These are phyloP conservation scores for Erigeron philadelphicus DNA, from an alignment of 140 eudicot genomes.

Conservation along the genomic window DNA sequence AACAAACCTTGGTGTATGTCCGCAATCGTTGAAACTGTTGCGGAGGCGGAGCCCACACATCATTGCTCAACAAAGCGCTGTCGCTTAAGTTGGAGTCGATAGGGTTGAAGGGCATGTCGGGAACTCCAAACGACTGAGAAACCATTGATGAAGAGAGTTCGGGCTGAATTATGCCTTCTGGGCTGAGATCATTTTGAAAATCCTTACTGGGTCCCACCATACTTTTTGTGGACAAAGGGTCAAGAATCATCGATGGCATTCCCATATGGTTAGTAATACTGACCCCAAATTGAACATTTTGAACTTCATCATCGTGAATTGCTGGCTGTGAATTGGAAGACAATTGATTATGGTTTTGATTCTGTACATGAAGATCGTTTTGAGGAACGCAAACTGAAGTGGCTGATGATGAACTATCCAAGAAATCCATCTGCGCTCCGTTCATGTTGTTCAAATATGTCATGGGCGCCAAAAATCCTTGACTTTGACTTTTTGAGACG, in stretches of 20 bases:
- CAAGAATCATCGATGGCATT: conserved; percentile 68
- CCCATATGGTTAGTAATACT: conserved; percentile 50
- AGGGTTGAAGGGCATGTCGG: conserved; percentile 74
- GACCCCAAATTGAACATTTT: conserved; percentile 39
- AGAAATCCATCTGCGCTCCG: conserved; percentile 62
- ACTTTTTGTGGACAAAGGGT: conserved; percentile 49
- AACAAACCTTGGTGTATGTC: conserved; percentile 73
- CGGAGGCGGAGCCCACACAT: conserved; percentile 74
- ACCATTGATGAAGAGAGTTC: conserved; percentile 80
- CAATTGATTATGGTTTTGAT: conserved; percentile 42
- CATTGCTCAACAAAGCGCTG: conserved; percentile 51
- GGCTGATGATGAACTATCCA: conserved; percentile 84
- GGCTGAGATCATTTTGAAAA: conserved; percentile 44
- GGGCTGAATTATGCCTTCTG: conserved; percentile 64
- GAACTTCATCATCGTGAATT: conserved; percentile 49
- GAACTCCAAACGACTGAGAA: conserved; percentile 84
- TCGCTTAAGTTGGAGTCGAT: conserved; percentile 67
- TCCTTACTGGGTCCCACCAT: conserved; percentile 56
- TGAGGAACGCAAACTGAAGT: conserved; percentile 66
- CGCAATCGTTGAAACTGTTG: conserved; percentile 78
- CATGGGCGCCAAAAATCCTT: conserved; percentile 51
- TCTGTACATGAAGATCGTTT: conserved; percentile 51
- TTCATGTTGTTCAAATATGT: conserved; percentile 43
- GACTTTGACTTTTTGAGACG: conserved; percentile 51
- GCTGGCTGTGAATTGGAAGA: conserved; percentile 55